A percentile compares a stretch with the other conserved stretches of the same genome.
Evolutionary conservation across 257 asterid species (phyloP).

Genomic region (Nicotiana attenuata): DNA sequence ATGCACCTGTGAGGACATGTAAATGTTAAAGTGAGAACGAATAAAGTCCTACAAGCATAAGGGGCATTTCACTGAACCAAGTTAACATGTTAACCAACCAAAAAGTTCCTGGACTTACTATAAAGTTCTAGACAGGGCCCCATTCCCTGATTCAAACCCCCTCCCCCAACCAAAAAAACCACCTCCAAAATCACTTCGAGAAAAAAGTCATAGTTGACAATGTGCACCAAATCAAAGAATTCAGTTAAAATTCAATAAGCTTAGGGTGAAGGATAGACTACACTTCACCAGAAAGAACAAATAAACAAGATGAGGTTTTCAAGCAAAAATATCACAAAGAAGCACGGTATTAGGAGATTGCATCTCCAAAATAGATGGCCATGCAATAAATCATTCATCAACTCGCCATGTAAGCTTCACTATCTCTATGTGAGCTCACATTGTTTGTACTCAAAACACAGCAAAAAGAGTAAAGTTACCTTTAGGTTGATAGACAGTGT

Average conservation of each 20-base stretch:
- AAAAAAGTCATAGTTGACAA: background rate
- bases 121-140: no score
- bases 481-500: background rate
- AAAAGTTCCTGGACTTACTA: no score
- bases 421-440: background rate
- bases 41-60: background rate
- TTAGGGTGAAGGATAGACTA: background rate
- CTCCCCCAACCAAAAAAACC: background rate
- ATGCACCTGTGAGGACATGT: background rate
- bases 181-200: background rate
- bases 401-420: background rate
- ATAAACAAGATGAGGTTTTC: background rate
- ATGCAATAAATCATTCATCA: background rate
- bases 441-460: background rate
- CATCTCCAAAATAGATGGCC: background rate
- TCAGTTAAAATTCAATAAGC: background rate
- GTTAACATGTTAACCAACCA: no score
- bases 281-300: background rate
- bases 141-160: background rate
- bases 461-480: background rate
- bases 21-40: background rate
- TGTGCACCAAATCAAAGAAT: background rate
- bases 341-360: background rate
- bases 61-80: background rate
- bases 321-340: slow-evolving; percentile 5